Conservation (phyloP, 345 rosid species). For the Anacardium occidentale region DNA sequence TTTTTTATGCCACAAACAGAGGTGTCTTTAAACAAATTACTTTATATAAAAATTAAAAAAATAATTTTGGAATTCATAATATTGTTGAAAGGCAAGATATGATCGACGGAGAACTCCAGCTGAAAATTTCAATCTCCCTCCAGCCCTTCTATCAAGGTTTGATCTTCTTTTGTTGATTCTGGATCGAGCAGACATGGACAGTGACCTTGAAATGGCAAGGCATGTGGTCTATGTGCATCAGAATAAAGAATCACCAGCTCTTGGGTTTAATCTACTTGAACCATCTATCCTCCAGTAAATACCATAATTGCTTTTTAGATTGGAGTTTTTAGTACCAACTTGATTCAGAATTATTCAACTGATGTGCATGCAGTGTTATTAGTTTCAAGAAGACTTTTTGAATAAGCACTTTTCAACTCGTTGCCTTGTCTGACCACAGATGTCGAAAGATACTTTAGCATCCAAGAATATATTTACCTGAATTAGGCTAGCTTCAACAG, state of each 20-base stretch:
- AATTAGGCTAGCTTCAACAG: background rate
- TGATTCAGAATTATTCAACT: background rate
- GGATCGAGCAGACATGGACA: slow-evolving; percentile 96
- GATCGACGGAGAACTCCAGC: slow-evolving; percentile 94
- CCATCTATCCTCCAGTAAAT: slow-evolving; percentile 81
- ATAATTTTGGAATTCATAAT: slow-evolving; percentile 16
- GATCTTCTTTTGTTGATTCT: slow-evolving; percentile 95
- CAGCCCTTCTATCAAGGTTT: slow-evolving; percentile 91
- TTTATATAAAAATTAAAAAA: slow-evolving; percentile 9
- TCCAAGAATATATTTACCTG: background rate
- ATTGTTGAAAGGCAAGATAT: slow-evolving; percentile 82
- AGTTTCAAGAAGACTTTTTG: background rate
- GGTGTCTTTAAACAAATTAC: background rate
- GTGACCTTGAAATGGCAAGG: slow-evolving; percentile 92
- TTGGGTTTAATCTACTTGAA: slow-evolving; percentile 87
- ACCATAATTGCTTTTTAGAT: slow-evolving; percentile 10
- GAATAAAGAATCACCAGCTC: slow-evolving; percentile 83
- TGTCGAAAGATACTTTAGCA: background rate
- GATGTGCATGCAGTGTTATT: background rate
- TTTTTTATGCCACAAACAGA: background rate
- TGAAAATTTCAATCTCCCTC: slow-evolving; percentile 94
- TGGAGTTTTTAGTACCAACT: background rate
- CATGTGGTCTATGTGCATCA: slow-evolving; percentile 93
- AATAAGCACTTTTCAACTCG: background rate
- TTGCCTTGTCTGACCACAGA: background rate